Evolutionary conservation across 345 rosid genomes (phyloP).

Genomic region (Aquilaria sinensis): DNA sequence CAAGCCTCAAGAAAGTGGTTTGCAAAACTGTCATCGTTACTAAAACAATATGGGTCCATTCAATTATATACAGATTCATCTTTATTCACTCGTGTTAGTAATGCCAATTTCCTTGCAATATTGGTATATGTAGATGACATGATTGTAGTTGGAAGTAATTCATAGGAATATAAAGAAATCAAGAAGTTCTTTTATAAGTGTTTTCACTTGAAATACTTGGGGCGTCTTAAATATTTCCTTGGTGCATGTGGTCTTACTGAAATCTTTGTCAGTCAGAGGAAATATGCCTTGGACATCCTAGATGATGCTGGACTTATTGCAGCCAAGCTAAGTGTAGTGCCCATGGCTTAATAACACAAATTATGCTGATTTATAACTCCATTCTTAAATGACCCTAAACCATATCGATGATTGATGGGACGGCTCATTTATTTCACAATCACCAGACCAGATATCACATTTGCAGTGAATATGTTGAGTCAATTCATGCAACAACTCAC

Average conservation of each 20-base stretch:
- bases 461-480: background rate
- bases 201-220: background rate
- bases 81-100: background rate
- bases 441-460: background rate
- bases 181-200: too few species aligned
- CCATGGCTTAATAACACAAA: too few species aligned
- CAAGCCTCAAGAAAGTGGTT: background rate
- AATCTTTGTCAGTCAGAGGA: background rate
- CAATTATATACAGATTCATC: background rate
- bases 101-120: background rate
- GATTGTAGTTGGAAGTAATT: background rate
- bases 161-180: background rate
- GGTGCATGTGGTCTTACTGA: background rate
- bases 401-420: background rate
- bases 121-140: background rate
- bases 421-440: background rate
- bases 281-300: background rate
- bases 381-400: too few species aligned
- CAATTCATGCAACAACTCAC: background rate
- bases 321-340: background rate
- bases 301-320: background rate
- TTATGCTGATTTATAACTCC: too few species aligned
- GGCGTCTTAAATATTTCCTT: background rate
- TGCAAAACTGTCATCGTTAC: background rate
- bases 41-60: background rate